Conservation (phyloP, 345 rosid species). For the Populus deltoides region DNA sequence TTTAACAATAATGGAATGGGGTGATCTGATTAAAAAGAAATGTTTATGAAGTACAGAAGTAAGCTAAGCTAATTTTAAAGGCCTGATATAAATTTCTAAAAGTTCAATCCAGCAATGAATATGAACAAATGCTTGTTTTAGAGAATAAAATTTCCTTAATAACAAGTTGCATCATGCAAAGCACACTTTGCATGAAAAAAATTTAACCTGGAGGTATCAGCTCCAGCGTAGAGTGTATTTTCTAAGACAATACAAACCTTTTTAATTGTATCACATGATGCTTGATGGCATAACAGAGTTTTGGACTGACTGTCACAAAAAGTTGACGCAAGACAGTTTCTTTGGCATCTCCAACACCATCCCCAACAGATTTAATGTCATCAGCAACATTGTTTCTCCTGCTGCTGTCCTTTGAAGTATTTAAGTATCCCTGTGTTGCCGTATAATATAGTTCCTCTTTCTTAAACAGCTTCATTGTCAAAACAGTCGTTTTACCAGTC, state of each 20-base stretch:
- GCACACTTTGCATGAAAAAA: neutral
- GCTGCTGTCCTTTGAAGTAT: neutral
- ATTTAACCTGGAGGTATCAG: neutral
- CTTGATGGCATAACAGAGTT: constrained; percentile 46
- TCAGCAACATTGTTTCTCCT: neutral
- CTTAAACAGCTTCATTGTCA: constrained; percentile 44
- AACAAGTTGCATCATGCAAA: neutral
- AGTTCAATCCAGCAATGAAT: neutral
- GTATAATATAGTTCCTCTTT: constrained; percentile 33
- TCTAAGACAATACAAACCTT: constrained; percentile 25
- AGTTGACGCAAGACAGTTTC: constrained; percentile 35
- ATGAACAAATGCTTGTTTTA: neutral
- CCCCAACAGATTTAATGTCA: neutral
- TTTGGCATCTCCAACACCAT: constrained; percentile 11
- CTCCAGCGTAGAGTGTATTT: neutral
- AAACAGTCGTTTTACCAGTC: constrained; percentile 56
- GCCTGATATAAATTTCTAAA: neutral
- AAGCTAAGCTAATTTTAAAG: neutral
- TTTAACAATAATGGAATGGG: neutral
- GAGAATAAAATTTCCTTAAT: neutral
- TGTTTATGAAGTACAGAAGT: neutral
- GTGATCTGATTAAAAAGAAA: neutral
- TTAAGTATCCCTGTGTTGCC: constrained; percentile 20
- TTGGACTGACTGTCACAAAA: constrained; percentile 54
- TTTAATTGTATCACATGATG: constrained; percentile 41